These are phyloP conservation scores for Kalmanozyma brasiliensis DNA, from an alignment of 1,284 basidiomycete genomes.

Conservation along the genomic window DNA sequence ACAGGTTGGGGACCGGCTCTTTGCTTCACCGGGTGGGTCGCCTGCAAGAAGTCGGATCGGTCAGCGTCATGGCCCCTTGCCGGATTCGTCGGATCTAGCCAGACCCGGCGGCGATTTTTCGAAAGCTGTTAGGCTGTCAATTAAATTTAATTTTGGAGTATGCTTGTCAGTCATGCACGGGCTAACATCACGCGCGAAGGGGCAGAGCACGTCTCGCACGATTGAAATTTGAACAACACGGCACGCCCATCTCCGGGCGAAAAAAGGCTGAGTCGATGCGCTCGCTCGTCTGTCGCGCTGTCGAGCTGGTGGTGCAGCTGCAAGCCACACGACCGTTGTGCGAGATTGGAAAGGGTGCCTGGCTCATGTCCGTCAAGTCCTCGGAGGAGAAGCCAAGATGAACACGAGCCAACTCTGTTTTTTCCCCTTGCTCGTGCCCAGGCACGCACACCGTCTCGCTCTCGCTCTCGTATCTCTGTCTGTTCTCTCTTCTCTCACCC, in stretches of 20 bases:
- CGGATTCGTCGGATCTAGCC: constrained; percentile 22
- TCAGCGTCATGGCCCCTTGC: constrained; percentile 21
- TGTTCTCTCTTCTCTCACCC: too few species aligned
- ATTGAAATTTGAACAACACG: too few species aligned
- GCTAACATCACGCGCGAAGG: too few species aligned
- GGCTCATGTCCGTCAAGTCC: constrained; percentile 18
- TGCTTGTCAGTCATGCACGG: too few species aligned
- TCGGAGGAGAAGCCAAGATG: constrained; percentile 7
- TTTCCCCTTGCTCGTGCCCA: background rate
- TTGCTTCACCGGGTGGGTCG: constrained; percentile 3
- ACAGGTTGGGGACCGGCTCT: constrained; percentile 16
- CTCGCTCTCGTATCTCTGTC: background rate
- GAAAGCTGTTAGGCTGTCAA: constrained; percentile 4
- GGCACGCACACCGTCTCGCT: background rate
- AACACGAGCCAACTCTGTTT: constrained; percentile 5
- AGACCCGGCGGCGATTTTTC: background rate
- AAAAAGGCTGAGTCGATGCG: background rate
- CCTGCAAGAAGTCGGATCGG: constrained; percentile 1
- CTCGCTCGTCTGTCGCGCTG: constrained; percentile 1
- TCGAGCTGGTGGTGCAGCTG: background rate
- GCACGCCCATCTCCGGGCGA: too few species aligned
- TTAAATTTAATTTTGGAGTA: background rate
- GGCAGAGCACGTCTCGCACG: too few species aligned
- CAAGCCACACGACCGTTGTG: too few species aligned
- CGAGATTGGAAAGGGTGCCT: too few species aligned